Percentiles rank a stretch among this genome's conserved stretches.
phyloP scores from a whole-genome alignment of 192 early-diverging fungal species.

The Podochytrium sp. region DNA sequence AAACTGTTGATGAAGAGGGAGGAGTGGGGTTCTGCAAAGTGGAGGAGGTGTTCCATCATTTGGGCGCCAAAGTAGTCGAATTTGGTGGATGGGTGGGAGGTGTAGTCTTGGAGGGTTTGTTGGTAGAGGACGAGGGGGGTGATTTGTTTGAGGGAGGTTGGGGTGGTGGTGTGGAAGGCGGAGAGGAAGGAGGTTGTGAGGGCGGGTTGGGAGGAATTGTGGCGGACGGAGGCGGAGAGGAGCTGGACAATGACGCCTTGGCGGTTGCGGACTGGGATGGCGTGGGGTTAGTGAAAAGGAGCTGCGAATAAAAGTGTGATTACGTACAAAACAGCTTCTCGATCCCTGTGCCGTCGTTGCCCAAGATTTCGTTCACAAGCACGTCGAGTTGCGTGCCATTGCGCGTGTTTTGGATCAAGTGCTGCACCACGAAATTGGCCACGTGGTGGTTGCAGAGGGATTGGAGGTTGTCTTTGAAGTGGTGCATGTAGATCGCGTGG shows the following conservation, averaged over 20 bases:
- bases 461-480: conserved; percentile 65
- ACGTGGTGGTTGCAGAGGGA: conserved; percentile 70
- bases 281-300: neutral
- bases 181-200: conserved; percentile 54
- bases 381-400: conserved; percentile 62
- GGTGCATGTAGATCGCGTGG: conserved; percentile 66
- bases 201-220: conserved; percentile 60
- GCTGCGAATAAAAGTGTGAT: neutral
- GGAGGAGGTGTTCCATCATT: conserved; percentile 66
- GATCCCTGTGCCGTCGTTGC: conserved; percentile 42
- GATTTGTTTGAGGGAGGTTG: conserved; percentile 57
- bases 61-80: conserved; percentile 64
- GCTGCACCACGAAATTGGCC: conserved; percentile 87
- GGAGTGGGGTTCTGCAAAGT: conserved; percentile 63
- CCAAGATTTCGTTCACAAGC: conserved; percentile 66
- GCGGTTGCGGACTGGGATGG: conserved; percentile 48
- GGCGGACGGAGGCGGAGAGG: conserved; percentile 65
- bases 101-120: conserved; percentile 56
- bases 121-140: conserved; percentile 64
- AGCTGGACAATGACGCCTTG: conserved; percentile 75
- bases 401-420: conserved; percentile 66
- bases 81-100: conserved; percentile 48
- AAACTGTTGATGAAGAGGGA: conserved; percentile 67
- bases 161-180: conserved; percentile 58
- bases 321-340: conserved; percentile 64